Evolutionary conservation across 768 basidiomycete species (phyloP).

Genomic region (Boletellus sp.): DNA sequence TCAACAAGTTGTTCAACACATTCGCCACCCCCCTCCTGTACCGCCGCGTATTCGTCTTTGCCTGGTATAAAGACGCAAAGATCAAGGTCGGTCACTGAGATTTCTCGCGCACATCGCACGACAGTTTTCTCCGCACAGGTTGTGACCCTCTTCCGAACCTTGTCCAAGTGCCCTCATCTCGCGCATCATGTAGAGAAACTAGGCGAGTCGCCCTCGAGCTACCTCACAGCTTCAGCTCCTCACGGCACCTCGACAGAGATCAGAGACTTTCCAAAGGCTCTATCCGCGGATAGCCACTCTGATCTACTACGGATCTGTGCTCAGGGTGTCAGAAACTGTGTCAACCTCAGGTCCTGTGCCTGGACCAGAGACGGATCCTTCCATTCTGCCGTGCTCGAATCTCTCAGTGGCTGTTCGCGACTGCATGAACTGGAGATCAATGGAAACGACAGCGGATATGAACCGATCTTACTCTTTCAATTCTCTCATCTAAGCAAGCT

Average conservation of each 20-base stretch:
- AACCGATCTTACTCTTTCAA: slow-evolving; percentile 45
- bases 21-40: slow-evolving; percentile 56
- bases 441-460: slow-evolving; percentile 49
- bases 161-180: slow-evolving; percentile 51
- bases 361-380: slow-evolving; percentile 83
- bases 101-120: background rate
- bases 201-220: slow-evolving; percentile 40
- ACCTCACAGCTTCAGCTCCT: background rate
- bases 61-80: slow-evolving; percentile 70
- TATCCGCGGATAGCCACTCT: slow-evolving; percentile 30
- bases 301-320: slow-evolving; percentile 40
- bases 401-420: slow-evolving; percentile 39
- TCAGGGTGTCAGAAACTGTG: slow-evolving; percentile 56
- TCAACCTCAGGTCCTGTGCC: slow-evolving; percentile 56
- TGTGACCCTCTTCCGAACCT: slow-evolving; percentile 55
- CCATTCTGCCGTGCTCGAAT: slow-evolving; percentile 53
- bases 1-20: slow-evolving; percentile 51
- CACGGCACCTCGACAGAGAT: slow-evolving; percentile 46
- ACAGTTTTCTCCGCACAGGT: slow-evolving; percentile 40
- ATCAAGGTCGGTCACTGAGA: slow-evolving; percentile 40
- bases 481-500: slow-evolving; percentile 56
- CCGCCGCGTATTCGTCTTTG: slow-evolving; percentile 54
- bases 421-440: slow-evolving; percentile 69
- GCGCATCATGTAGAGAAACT: slow-evolving; percentile 55
- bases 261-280: slow-evolving; percentile 65